A percentile compares a stretch with the other conserved stretches of the same genome.
phyloP scores from a whole-genome alignment of 2,329 filamentous ascomycete genomes.

The Lojkania enalia region DNA sequence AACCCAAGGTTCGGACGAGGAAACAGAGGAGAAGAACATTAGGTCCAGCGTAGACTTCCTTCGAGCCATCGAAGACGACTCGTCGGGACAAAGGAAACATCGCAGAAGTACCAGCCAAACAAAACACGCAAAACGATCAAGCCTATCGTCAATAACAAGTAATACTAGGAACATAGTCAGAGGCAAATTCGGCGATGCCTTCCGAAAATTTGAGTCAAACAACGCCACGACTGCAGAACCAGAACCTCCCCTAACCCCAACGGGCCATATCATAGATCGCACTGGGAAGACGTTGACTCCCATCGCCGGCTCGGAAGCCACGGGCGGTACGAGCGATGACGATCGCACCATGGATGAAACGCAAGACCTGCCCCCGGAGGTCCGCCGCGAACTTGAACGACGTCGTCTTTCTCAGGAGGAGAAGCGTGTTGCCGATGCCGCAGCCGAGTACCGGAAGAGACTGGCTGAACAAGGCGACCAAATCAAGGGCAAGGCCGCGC shows the following conservation, averaged over 20 bases:
- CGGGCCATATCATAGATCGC: conserved; percentile 26
- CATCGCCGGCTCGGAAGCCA: conserved; percentile 75
- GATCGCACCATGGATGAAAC: conserved; percentile 65
- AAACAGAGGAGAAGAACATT: conserved; percentile 67
- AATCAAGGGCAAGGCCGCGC: conserved; percentile 48
- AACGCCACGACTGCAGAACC: conserved; percentile 27
- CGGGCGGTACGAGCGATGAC: conserved; percentile 69
- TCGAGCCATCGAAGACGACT: conserved; percentile 69
- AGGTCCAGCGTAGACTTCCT: conserved; percentile 82
- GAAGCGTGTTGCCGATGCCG: conserved; percentile 82
- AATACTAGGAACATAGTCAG: conserved; percentile 81
- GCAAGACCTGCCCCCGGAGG: conserved; percentile 79
- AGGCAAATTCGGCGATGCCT: conserved; percentile 89
- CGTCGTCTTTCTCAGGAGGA: conserved; percentile 83
- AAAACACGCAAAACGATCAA: conserved; percentile 71
- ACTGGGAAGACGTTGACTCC: conserved; percentile 55
- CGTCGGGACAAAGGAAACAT: conserved; percentile 58
- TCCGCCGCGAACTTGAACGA: conserved; percentile 86
- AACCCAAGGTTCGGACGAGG: conserved; percentile 42
- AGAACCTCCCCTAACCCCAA: conserved; percentile 32
- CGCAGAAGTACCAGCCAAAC: conserved; percentile 59
- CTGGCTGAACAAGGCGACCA: conserved; percentile 64
- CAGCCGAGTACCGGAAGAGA: conserved; percentile 81
- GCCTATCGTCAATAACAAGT: conserved; percentile 69
- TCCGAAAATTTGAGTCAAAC: conserved; percentile 81